Evolutionary conservation across 495 filamentous ascomycete genomes (phyloP), one percentile per base, ranked within the genome.

Genomic region (Thermothielavioides terrestris): DNA sequence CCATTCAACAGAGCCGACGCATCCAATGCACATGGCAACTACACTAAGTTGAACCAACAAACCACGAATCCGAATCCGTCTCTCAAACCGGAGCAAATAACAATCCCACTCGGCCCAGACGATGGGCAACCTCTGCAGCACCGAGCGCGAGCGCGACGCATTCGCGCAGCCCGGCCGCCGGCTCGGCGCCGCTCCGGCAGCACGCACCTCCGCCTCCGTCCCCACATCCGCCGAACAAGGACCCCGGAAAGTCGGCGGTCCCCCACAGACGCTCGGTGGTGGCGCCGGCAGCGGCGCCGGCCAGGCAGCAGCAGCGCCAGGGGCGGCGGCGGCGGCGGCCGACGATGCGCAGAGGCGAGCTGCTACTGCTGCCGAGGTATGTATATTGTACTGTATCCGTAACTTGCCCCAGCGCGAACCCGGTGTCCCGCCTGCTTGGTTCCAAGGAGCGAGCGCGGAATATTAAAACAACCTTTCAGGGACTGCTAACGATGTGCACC

Each of bases 41-140:
- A n/a, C n/a, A n/a, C n/a, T n/a, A n/a, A n/a, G n/a, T n/a, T n/a
- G n/a, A n/a, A n/a, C n/a, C n/a, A n/a, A n/a, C 34, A 23, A 41
- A 23, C 39, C 21, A 7, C 18, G 12, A 17, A 37, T 6, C 15
- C 35, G 18, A 34, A 8, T 9, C 10, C 17, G 6, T 18, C 18
- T 22, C n/a, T 6, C n/a, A 41, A 9, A 26, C 38, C 12, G 0
- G 2, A 45, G 7, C 36, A 42, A 44, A 26, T 18, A 28, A 49
- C 6, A 42, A 3, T 25, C 22, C 6, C 21, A 5, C 42, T 41
- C 4, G 18, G 42, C 12, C 28, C 32, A n/a, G 32, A 75, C 36
- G 48, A 88, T 90, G 86, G 86, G 86, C 35, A 86, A 83, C 60
- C 71, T 84, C 61, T 90, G 84, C 69, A 80, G 83, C 60, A 81